phyloP scores from a whole-genome alignment of 495 filamentous ascomycete species.

The Podospora pseudocomata region DNA sequence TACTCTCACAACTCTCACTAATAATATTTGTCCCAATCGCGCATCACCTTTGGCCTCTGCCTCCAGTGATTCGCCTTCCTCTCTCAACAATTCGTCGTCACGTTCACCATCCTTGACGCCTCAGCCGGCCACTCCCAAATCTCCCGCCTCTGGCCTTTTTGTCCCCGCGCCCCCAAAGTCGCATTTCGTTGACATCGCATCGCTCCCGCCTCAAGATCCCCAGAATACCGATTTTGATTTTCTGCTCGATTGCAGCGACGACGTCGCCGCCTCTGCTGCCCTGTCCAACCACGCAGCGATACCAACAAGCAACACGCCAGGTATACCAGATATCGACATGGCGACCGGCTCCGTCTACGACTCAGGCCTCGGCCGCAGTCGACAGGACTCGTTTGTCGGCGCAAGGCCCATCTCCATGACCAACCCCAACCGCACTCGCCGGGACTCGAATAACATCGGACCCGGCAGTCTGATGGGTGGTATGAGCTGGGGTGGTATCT shows the following conservation, averaged over 20 bases:
- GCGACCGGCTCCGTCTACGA: constrained; percentile 59
- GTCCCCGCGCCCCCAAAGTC: constrained; percentile 32
- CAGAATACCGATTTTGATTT: constrained; percentile 35
- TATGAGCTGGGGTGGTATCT: constrained; percentile 97
- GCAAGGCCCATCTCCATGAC: constrained; percentile 84
- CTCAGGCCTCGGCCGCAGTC: constrained; percentile 50
- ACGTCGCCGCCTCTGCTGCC: constrained; percentile 11
- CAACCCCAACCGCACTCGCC: constrained; percentile 59
- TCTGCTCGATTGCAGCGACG: constrained; percentile 31
- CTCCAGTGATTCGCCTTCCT: constrained; percentile 31
- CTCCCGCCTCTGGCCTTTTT: constrained; percentile 32
- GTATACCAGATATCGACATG: constrained; percentile 47
- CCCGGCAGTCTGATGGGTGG: constrained; percentile 84
- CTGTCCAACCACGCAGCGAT: constrained; percentile 1
- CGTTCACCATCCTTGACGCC: constrained; percentile 36
- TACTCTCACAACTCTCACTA: background rate
- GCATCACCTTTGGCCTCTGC: constrained; percentile 27
- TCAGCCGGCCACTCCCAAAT: constrained; percentile 40
- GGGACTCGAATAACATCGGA: constrained; percentile 60
- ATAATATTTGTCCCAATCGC: constrained; percentile 22
- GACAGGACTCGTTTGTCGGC: constrained; percentile 75
- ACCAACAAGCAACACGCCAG: constrained; percentile 18
- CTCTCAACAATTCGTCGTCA: constrained; percentile 34
- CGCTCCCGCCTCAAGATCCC: constrained; percentile 19
- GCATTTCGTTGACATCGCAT: constrained; percentile 23